These are phyloP conservation scores for Microdochium nivale DNA, from an alignment of 2,329 filamentous ascomycete genomes.

Conservation along the genomic window DNA sequence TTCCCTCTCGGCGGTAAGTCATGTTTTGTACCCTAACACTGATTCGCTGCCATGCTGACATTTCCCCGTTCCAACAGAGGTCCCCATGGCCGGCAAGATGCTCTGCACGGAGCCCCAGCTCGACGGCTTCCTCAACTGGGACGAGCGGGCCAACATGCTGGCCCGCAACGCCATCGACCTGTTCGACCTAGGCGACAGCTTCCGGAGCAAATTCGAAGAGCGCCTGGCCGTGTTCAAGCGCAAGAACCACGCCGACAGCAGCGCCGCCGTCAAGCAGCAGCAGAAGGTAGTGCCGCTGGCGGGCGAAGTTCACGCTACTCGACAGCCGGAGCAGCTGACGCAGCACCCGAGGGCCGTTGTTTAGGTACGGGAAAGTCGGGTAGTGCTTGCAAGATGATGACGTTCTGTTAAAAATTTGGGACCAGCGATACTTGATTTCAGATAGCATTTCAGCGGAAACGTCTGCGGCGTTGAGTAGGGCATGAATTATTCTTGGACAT, in stretches of 20 bases:
- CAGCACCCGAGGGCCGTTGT: neutral
- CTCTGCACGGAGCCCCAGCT: slow-evolving; percentile 17
- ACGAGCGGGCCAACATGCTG: slow-evolving; percentile 20
- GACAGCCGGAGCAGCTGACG: neutral
- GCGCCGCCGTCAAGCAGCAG: neutral
- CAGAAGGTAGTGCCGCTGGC: neutral
- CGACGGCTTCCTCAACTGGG: slow-evolving; percentile 18
- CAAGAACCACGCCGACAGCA: neutral
- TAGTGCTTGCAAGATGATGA: no score
- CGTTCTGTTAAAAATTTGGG: no score
- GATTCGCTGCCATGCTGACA: neutral
- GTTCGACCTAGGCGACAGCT: slow-evolving; percentile 15
- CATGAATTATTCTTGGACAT: no score
- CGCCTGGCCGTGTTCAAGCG: slow-evolving; percentile 11
- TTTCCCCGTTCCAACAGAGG: slow-evolving; percentile 12
- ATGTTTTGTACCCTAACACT: neutral
- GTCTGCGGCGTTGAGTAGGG: no score
- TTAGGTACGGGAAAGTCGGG: no score
- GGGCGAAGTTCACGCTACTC: neutral
- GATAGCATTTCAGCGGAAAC: no score
- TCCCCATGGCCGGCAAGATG: slow-evolving; percentile 23
- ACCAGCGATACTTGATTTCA: no score
- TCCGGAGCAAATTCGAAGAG: slow-evolving; percentile 13
- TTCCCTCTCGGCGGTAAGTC: slow-evolving; percentile 21
- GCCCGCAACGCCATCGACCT: slow-evolving; percentile 23